Evolutionary conservation across 1,284 basidiomycete species (phyloP).

Genomic region (Porogramme epimiltina): DNA sequence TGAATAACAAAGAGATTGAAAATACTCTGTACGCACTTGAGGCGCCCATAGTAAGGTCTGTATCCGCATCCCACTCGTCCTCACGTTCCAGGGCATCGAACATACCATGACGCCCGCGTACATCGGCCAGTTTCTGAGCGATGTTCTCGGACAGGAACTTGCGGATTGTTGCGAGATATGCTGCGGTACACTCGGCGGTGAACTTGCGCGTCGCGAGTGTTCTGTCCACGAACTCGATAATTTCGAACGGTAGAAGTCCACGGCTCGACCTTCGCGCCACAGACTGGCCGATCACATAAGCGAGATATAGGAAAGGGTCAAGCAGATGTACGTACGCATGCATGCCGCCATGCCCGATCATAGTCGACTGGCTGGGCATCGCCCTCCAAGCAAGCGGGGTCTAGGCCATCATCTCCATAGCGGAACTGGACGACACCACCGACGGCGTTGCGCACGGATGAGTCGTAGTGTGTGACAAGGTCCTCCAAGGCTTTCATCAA

Average conservation of each 20-base stretch:
- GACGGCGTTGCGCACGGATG: conserved; percentile 94
- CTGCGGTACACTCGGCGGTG: conserved; percentile 69
- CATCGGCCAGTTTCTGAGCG: conserved; percentile 66
- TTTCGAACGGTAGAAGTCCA: conserved; percentile 87
- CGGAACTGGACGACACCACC: conserved; percentile 98
- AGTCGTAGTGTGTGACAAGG: conserved; percentile 94
- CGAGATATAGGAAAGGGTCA: not conserved
- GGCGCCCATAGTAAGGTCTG: conserved; percentile 78
- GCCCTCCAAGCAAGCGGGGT: conserved; percentile 95
- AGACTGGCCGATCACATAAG: conserved; percentile 45
- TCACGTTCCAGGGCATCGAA: conserved; percentile 80
- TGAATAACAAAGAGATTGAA: not conserved
- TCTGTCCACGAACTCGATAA: conserved; percentile 72
- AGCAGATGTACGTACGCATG: conserved; percentile 57
- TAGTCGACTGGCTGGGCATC: conserved; percentile 94
- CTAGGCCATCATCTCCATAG: conserved; percentile 97
- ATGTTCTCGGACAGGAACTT: conserved; percentile 76
- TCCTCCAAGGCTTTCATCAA: conserved; percentile 99
- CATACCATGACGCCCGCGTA: conserved; percentile 81
- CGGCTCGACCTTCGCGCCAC: conserved; percentile 59
- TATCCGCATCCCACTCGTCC: conserved; percentile 79
- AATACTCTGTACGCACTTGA: conserved; percentile 47
- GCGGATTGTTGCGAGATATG: conserved; percentile 79
- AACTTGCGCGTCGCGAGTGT: conserved; percentile 67
- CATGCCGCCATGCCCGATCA: conserved; percentile 86